Conservation (phyloP, 2,329 filamentous ascomycete genomes). For the Alternaria angustiovoidea region DNA sequence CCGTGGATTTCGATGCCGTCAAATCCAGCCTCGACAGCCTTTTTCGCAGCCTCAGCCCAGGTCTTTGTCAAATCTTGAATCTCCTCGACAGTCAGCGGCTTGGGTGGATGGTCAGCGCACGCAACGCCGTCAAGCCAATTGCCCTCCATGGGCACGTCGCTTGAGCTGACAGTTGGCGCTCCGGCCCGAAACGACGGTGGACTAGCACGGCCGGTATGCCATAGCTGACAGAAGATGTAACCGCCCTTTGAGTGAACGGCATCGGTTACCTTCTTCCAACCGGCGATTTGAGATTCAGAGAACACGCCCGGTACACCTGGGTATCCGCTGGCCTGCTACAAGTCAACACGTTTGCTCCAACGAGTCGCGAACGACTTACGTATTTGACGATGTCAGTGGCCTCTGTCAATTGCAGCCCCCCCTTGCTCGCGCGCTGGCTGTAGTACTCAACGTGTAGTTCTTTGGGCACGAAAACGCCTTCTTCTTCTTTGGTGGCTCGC, state of each 20-base stretch:
- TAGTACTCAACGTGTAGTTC: slow-evolving; percentile 62
- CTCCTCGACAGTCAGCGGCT: slow-evolving; percentile 49
- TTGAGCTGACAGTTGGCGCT: slow-evolving; percentile 47
- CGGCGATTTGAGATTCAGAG: slow-evolving; percentile 54
- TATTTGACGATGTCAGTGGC: slow-evolving; percentile 56
- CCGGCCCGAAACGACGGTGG: slow-evolving; percentile 52
- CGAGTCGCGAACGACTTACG: slow-evolving; percentile 21
- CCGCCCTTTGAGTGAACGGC: slow-evolving; percentile 61
- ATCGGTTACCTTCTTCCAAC: slow-evolving; percentile 61
- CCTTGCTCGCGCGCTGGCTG: slow-evolving; percentile 61
- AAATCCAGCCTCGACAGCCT: slow-evolving; percentile 48
- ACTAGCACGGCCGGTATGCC: slow-evolving; percentile 58
- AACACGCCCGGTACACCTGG: slow-evolving; percentile 46
- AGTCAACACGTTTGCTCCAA: slow-evolving; percentile 21
- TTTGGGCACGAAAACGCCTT: slow-evolving; percentile 56
- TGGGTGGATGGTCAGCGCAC: slow-evolving; percentile 47
- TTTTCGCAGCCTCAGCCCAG: slow-evolving; percentile 50
- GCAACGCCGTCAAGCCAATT: slow-evolving; percentile 51
- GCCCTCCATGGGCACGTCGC: slow-evolving; percentile 53
- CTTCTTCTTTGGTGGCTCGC: slow-evolving; percentile 59
- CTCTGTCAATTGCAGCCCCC: slow-evolving; percentile 67
- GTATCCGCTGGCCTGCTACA: slow-evolving; percentile 50
- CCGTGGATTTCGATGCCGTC: slow-evolving; percentile 54
- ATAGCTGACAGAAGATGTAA: slow-evolving; percentile 57
- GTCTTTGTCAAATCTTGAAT: slow-evolving; percentile 51